Conservation (phyloP, 768 basidiomycete genomes). For the Boletellus ananas region DNA sequence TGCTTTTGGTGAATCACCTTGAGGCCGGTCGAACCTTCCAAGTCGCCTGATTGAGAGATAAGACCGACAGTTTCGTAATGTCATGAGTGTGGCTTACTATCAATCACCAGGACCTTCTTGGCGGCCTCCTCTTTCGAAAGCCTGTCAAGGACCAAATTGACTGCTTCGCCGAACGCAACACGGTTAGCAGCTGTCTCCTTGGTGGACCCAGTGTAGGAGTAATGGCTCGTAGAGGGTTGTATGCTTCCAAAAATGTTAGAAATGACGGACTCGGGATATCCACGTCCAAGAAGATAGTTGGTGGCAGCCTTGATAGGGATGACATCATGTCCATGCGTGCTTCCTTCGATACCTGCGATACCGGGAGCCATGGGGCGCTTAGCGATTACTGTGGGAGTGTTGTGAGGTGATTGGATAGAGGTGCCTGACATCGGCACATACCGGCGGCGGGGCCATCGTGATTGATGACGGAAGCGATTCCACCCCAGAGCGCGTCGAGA, state of each 20-base stretch:
- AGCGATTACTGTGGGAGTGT: constrained; percentile 48
- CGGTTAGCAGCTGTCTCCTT: constrained; percentile 79
- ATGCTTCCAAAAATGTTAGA: constrained; percentile 58
- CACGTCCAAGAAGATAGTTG: constrained; percentile 64
- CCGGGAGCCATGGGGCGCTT: constrained; percentile 71
- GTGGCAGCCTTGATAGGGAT: constrained; percentile 78
- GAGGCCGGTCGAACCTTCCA: constrained; percentile 87
- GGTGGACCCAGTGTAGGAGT: constrained; percentile 65
- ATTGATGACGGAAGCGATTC: constrained; percentile 49
- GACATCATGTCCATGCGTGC: constrained; percentile 78
- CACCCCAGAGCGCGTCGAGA: constrained; percentile 73
- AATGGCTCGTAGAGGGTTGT: constrained; percentile 52
- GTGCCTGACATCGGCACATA: constrained; percentile 27
- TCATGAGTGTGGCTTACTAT: constrained; percentile 46
- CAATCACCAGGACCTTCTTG: constrained; percentile 82
- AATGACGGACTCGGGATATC: constrained; percentile 47
- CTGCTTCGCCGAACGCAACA: constrained; percentile 82
- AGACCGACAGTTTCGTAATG: neutral
- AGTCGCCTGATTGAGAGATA: constrained; percentile 49
- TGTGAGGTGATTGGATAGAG: neutral
- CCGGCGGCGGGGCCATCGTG: constrained; percentile 77
- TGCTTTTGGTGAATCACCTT: constrained; percentile 88
- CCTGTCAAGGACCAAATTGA: constrained; percentile 70
- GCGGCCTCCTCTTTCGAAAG: constrained; percentile 73
- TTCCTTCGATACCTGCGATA: constrained; percentile 74